A percentile compares a stretch with the other conserved stretches of the same genome.
Conservation (phyloP, 305 asterid genomes). For the Rubia tinctorum region DNA sequence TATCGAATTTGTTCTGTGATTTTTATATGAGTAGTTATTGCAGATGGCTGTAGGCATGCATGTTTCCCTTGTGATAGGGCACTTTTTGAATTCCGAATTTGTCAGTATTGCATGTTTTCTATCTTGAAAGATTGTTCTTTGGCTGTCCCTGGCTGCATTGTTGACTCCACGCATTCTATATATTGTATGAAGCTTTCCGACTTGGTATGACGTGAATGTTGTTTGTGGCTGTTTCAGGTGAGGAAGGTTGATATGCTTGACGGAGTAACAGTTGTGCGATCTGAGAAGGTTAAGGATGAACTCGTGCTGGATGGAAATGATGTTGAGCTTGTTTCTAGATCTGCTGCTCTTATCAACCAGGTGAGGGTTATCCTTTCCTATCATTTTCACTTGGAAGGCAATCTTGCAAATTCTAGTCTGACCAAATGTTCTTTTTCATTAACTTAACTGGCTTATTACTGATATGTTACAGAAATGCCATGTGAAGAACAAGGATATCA, state of each 20-base stretch:
- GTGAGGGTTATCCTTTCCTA: slow-evolving; percentile 22
- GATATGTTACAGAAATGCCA: slow-evolving; percentile 44
- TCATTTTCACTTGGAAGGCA: background rate
- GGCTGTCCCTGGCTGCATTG: no score
- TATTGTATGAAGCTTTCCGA: background rate
- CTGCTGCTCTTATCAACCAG: slow-evolving; percentile 76
- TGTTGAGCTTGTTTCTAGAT: slow-evolving; percentile 75
- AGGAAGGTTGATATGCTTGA: slow-evolving; percentile 86
- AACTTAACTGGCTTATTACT: background rate
- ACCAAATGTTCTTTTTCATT: background rate
- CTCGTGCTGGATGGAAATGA: slow-evolving; percentile 69
- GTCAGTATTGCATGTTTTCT: background rate
- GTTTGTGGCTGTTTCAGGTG: slow-evolving; percentile 38
- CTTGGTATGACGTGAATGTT: background rate
- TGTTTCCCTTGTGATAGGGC: no score
- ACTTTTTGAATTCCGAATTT: no score
- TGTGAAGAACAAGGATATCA: slow-evolving; percentile 71
- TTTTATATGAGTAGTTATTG: no score
- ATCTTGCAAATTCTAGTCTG: background rate
- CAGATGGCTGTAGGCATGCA: no score
- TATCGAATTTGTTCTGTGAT: no score
- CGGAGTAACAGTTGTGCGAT: slow-evolving; percentile 58
- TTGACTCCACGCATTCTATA: no score
- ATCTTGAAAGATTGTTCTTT: no score
- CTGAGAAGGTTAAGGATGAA: slow-evolving; percentile 87